Conservation (phyloP, 1,139 yeast genomes). For the Debaryomyces psychrophilus region DNA sequence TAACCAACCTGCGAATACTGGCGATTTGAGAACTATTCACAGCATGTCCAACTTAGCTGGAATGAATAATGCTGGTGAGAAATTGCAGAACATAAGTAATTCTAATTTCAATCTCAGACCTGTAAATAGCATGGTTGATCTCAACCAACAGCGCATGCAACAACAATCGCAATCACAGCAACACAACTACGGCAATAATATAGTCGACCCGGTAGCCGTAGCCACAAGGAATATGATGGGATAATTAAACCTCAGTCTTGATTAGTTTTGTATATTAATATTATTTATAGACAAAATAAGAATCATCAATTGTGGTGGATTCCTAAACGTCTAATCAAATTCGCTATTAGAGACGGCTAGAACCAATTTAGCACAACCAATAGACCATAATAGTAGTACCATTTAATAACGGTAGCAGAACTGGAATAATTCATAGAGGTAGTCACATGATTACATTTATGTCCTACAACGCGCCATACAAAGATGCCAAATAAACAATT, state of each 20-base stretch:
- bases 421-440: not conserved
- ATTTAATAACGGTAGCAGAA: not conserved
- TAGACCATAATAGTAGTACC: not conserved
- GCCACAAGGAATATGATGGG: constrained; percentile 7
- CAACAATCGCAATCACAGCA: constrained; percentile 8
- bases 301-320: too few species aligned
- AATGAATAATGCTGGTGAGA: constrained; percentile 11
- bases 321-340: too few species aligned
- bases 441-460: not conserved
- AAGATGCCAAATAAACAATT: constrained; percentile 1
- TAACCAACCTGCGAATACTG: constrained; percentile 9
- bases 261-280: constrained; percentile 1
- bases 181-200: constrained; percentile 6
- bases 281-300: not conserved
- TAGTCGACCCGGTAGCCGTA: constrained; percentile 9
- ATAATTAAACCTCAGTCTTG: constrained; percentile 6
- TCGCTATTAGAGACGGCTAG: too few species aligned
- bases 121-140: constrained; percentile 41
- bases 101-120: constrained; percentile 28
- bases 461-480: constrained; percentile 2
- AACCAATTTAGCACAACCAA: too few species aligned
- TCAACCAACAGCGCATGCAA: constrained; percentile 24
- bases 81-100: constrained; percentile 9
- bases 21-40: constrained; percentile 36
- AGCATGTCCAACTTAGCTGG: constrained; percentile 44